Evolutionary conservation across 495 filamentous ascomycete genomes (phyloP), one percentile per base, ranked within the genome.

Genomic region (Neurospora terricola): DNA sequence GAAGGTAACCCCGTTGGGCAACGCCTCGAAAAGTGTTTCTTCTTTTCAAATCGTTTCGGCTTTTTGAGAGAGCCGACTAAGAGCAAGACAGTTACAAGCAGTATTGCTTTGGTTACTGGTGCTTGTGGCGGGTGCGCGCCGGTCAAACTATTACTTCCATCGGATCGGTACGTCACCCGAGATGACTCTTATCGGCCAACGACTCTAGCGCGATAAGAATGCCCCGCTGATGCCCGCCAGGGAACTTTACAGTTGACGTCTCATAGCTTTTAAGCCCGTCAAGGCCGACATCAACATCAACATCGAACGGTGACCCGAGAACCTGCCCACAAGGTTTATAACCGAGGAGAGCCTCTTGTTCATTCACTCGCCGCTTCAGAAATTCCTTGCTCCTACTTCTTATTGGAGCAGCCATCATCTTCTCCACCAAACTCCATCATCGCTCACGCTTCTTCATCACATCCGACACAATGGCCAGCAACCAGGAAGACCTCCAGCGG

Each of bases 401-500:
- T 23, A 18, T 23, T 2, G 10, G 42, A 59, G 21, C 54, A 66
- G 23, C 54, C 23, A 45, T 40, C 14, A 43, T 21, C 6, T 1
- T 7, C 36, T n/a, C 34, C 34, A 12, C 34, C 7, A 69, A 38
- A 59, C 5, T 2, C 38, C 30, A n/a, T 21, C 9, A 69, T 27
- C 45, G 21, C 38, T 6, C 48, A 16, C 48, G 2, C 21, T 21
- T 16, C 54, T 16, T 68, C 40, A 71, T 3, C 12, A 5, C n/a
- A 12, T n/a, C 4, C 10, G 37, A 36, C 73, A 16, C 27, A 11
- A 82, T 80, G 79, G 78, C 78, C 40, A 77, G 80, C 54, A 73
- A 77, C 37, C 79, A 77, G 27, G 82, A 84, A 34, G 82, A 83
- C 72, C 74, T 82, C 45, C 72, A 82, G 27, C 78, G 80, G 75